Percentiles rank a stretch among this genome's conserved stretches.
These are phyloP conservation scores for Hysterangium stoloniferum DNA, from an alignment of 768 basidiomycete species.

Conservation along the genomic window DNA sequence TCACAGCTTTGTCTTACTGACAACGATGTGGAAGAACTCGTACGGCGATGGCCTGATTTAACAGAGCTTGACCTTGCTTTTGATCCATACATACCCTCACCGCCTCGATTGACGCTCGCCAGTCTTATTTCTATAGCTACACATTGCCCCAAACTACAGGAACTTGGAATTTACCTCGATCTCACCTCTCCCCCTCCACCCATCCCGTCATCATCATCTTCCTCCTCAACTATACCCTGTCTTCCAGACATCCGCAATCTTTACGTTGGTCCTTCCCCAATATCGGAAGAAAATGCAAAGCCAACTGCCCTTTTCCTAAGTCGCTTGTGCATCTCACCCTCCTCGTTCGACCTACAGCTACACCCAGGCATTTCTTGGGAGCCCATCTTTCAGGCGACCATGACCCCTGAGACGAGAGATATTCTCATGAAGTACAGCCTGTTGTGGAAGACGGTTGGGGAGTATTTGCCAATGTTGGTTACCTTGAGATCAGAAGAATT, in stretches of 20 bases:
- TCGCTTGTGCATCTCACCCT: conserved; percentile 34
- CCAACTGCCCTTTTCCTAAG: conserved; percentile 46
- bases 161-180: conserved; percentile 31
- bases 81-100: conserved; percentile 13
- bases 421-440: neutral
- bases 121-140: conserved; percentile 33
- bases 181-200: conserved; percentile 21
- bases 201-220: too few relatives aligned
- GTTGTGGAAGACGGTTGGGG: neutral
- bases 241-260: conserved; percentile 25
- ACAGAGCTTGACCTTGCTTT: conserved; percentile 18
- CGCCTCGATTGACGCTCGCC: conserved; percentile 17
- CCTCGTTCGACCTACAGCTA: neutral
- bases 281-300: conserved; percentile 28
- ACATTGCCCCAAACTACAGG: conserved; percentile 31
- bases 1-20: conserved; percentile 17
- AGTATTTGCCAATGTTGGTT: conserved; percentile 1
- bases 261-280: conserved; percentile 43
- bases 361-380: neutral
- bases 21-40: conserved; percentile 22
- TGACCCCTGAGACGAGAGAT: too few relatives aligned
- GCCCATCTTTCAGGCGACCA: neutral
- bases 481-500: conserved; percentile 2
- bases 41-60: conserved; percentile 20
- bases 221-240: conserved; percentile 5